Conservation (phyloP, 2,329 filamentous ascomycete genomes). For the Xylogone sp. region DNA sequence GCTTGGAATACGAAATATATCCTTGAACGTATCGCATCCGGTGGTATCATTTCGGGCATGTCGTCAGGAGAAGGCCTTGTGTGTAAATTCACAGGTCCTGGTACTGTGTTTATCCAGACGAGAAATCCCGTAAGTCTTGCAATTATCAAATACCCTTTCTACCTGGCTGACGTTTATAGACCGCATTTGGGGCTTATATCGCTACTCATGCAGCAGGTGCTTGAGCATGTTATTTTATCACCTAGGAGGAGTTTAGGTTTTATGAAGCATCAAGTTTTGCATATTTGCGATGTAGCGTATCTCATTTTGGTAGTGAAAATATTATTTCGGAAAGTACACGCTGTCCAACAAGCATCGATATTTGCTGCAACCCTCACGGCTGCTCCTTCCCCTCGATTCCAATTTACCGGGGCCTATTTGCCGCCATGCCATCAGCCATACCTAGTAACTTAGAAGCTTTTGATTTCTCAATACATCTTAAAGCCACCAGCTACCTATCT, state of each 20-base stretch:
- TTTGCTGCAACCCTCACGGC: too few species aligned
- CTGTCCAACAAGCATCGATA: too few species aligned
- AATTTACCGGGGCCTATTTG: too few species aligned
- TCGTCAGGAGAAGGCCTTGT: slow-evolving; percentile 83
- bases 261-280: neutral
- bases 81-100: slow-evolving; percentile 90
- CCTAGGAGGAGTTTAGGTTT: neutral
- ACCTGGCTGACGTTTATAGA: slow-evolving; percentile 8
- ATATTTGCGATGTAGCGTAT: neutral
- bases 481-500: too few species aligned
- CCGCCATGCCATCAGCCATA: too few species aligned
- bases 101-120: slow-evolving; percentile 89
- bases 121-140: slow-evolving; percentile 66
- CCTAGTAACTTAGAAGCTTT: too few species aligned
- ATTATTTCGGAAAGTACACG: too few species aligned
- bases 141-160: neutral
- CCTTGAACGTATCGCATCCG: slow-evolving; percentile 84
- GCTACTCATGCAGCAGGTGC: slow-evolving; percentile 20
- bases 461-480: too few species aligned
- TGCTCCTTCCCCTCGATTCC: too few species aligned
- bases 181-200: slow-evolving; percentile 25
- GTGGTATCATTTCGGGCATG: slow-evolving; percentile 86
- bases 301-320: neutral
- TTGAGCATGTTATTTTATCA: slow-evolving; percentile 5
- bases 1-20: slow-evolving; percentile 97